Conservation (phyloP, 495 filamentous ascomycete genomes). For the Neurospora sp. region DNA sequence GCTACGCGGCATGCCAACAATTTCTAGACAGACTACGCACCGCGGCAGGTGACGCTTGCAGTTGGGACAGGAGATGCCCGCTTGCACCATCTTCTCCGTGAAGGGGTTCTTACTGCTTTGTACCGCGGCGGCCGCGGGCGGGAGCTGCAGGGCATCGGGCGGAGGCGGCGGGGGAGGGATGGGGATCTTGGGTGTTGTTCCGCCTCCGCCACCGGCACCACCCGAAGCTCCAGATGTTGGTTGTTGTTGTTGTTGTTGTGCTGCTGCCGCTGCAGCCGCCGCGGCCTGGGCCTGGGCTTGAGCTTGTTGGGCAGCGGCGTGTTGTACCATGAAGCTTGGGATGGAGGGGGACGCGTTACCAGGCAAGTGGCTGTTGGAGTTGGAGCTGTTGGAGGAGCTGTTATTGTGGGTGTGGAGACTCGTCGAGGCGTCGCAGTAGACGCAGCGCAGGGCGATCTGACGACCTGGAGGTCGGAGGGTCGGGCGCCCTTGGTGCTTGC, state of each 20-base stretch:
- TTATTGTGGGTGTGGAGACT: constrained; percentile 26
- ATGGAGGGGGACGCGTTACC: neutral
- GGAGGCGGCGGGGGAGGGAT: constrained; percentile 2
- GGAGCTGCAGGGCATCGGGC: constrained; percentile 3
- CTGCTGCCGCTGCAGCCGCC: neutral
- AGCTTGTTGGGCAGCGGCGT: neutral
- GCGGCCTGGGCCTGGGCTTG: neutral
- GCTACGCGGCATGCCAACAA: constrained; percentile 65
- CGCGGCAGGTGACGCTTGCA: constrained; percentile 84
- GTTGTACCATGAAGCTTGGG: constrained; percentile 8
- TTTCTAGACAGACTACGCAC: constrained; percentile 78
- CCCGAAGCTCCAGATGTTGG: neutral
- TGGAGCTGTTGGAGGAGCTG: constrained; percentile 9
- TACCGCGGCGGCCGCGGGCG: neutral
- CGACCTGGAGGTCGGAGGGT: constrained; percentile 55
- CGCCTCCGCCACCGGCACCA: neutral
- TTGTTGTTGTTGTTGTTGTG: neutral
- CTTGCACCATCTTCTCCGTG: constrained; percentile 34
- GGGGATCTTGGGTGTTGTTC: constrained; percentile 6
- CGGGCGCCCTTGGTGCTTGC: constrained; percentile 51
- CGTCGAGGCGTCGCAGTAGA: constrained; percentile 60
- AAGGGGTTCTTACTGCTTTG: constrained; percentile 26
- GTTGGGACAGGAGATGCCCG: constrained; percentile 61
- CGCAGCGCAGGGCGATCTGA: constrained; percentile 75
- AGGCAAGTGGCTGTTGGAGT: neutral